Conservation (phyloP, 768 basidiomycete genomes). For the Royoungia palumana region DNA sequence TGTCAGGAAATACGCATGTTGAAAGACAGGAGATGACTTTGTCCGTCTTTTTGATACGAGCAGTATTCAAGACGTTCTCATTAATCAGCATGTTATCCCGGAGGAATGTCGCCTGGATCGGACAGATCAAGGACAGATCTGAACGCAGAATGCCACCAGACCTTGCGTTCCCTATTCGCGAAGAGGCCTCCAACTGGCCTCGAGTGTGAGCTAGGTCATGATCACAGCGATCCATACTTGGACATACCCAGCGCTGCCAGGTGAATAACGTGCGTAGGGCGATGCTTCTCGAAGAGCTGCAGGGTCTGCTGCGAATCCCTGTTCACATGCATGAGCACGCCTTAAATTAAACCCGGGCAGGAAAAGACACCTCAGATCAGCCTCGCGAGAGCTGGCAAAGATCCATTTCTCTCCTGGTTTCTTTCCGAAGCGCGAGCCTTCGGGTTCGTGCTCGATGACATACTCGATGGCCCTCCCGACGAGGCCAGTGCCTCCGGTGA, state of each 20-base stretch:
- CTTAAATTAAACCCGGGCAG: not conserved
- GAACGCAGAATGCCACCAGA: conserved; percentile 24
- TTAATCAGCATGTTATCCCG: conserved; percentile 96
- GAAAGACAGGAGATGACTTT: conserved; percentile 96
- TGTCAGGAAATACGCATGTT: conserved; percentile 96
- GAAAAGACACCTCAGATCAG: conserved; percentile 72
- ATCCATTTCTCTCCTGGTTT: conserved; percentile 79
- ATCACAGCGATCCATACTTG: not conserved
- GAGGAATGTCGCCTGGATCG: conserved; percentile 74
- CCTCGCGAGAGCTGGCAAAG: conserved; percentile 75
- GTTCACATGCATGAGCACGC: conserved; percentile 6
- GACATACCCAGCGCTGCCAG: conserved; percentile 85
- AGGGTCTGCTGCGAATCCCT: conserved; percentile 71
- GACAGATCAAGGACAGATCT: not conserved
- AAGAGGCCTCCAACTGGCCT: conserved; percentile 85
- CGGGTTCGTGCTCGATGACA: conserved; percentile 74
- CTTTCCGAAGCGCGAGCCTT: conserved; percentile 77
- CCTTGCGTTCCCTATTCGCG: conserved; percentile 94
- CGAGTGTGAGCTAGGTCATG: conserved; percentile 5
- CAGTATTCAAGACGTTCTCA: conserved; percentile 82
- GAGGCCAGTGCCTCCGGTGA: conserved; percentile 83
- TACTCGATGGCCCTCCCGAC: conserved; percentile 83
- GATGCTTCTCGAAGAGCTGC: conserved; percentile 82
- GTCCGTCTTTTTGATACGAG: conserved; percentile 58
- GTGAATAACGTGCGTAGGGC: conserved; percentile 96